These are phyloP conservation scores for Aspergillus ustus DNA, from an alignment of 2,329 filamentous ascomycete genomes.

Conservation along the genomic window DNA sequence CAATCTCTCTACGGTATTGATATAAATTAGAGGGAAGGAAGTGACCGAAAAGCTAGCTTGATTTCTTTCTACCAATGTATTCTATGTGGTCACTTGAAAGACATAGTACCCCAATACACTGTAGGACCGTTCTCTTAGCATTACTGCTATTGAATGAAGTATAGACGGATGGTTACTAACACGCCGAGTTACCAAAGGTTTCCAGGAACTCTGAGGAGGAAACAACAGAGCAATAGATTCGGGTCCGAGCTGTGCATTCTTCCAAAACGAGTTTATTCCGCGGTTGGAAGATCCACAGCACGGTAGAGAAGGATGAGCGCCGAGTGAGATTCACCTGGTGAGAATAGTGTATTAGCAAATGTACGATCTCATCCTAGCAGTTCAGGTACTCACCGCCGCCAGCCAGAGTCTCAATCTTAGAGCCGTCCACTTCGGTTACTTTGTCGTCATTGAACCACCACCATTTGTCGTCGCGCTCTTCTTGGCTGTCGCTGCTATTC, in stretches of 20 bases:
- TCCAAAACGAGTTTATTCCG: slow-evolving; percentile 15
- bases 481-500: slow-evolving; percentile 71
- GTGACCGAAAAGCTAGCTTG: too few species aligned
- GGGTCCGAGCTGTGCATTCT: not conserved
- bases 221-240: too few species aligned
- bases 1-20: too few species aligned
- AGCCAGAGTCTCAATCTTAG: slow-evolving; percentile 87
- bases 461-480: slow-evolving; percentile 89
- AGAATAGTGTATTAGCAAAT: slow-evolving; percentile 23
- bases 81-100: too few species aligned
- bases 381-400: slow-evolving; percentile 71
- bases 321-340: slow-evolving; percentile 54
- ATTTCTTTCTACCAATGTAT: too few species aligned
- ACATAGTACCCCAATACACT: too few species aligned
- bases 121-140: too few species aligned
- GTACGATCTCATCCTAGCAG: not conserved
- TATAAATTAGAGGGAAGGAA: too few species aligned
- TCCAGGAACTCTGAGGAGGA: too few species aligned
- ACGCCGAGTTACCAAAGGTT: too few species aligned
- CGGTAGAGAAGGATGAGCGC: slow-evolving; percentile 56
- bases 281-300: slow-evolving; percentile 53
- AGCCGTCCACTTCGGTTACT: slow-evolving; percentile 85
- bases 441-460: slow-evolving; percentile 99
- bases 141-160: too few species aligned
- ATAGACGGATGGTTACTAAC: too few species aligned